A percentile compares a stretch with the other conserved stretches of the same genome.
phyloP scores from a whole-genome alignment of 1,284 basidiomycete species.

The Cronartium ribicola region DNA sequence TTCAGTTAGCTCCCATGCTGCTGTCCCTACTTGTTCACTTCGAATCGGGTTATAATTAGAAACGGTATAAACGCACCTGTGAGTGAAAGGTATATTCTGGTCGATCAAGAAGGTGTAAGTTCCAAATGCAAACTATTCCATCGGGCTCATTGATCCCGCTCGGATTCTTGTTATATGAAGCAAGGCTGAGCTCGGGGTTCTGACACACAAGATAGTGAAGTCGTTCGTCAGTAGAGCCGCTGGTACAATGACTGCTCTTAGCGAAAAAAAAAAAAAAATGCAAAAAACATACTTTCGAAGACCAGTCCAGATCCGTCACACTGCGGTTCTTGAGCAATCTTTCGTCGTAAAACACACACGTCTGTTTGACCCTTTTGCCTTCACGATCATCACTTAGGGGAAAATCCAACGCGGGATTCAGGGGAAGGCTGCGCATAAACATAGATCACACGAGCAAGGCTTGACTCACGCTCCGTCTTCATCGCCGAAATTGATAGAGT shows the following conservation, averaged over 20 bases:
- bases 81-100: constrained; percentile 98
- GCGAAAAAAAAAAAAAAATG: not conserved
- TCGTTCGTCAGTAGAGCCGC: not conserved
- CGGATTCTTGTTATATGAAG: constrained; percentile 93
- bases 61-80: constrained; percentile 59
- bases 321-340: constrained; percentile 82
- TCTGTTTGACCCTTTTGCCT: constrained; percentile 75
- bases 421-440: constrained; percentile 1
- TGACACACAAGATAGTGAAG: constrained; percentile 50
- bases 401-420: not conserved
- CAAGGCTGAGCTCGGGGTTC: constrained; percentile 92
- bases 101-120: constrained; percentile 84
- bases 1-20: not conserved
- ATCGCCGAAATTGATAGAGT: constrained; percentile 64
- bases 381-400: constrained; percentile 73
- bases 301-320: constrained; percentile 96
- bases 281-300: constrained; percentile 66
- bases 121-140: constrained; percentile 96
- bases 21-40: no score
- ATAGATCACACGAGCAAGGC: constrained; percentile 61
- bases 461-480: constrained; percentile 55
- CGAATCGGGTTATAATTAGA: not conserved
- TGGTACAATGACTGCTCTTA: constrained; percentile 13
- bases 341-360: constrained; percentile 85
- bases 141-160: constrained; percentile 87